Base-by-base conservation (phyloP, 2,329 filamentous ascomycete genomes). In the Neoascochyta sp. region DNA sequence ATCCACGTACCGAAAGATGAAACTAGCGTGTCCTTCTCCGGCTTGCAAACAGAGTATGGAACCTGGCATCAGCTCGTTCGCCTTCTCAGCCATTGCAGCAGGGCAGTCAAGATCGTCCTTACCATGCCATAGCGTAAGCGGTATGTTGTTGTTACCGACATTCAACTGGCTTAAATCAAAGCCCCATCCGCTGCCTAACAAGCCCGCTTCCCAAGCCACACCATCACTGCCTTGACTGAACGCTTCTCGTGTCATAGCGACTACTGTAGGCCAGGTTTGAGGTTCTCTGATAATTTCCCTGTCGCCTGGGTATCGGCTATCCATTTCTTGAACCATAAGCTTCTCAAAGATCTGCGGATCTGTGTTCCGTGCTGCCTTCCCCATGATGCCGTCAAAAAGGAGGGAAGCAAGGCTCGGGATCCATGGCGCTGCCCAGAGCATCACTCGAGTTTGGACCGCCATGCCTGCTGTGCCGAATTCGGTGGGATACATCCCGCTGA, bases 91-190 rank as follows among this genome's bases (percentile, higher is more conserved):
- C 52, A 52, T 54, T 9, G 29, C 25, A 13, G 43, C 39, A 7
- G 57, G 51, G 15, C 43, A 50, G 18, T 54, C 49, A 11, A 43
- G 32, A 32, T 63, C 60, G n/a, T 51, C 39, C 3, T 28, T 37
- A 0, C 57, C 59, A 43, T 63, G 60, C 59, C 59, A 63, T 8
- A 63, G 19, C 4, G 50, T 50, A 20, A 60, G 37, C 3, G 43
- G 33, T 9, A 53, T 30, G 1, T 37, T 41, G 3, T 31, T 23
- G 7, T 45, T 40, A 9, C 43, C 49, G 13, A 48, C 37, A 16
- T 36, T 26, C 16, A 63, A 32, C 2, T 58, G 45, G 11, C 44
- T 34, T 13, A 63, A 38, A 22, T 54, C 50, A 25, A 62, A 63
- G 4, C 50, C 58, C 58, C 57, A 60, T 2, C 50, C 39, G 15